These are phyloP conservation scores for Talaromyces liani DNA, from an alignment of 495 filamentous ascomycete genomes.

Conservation along the genomic window DNA sequence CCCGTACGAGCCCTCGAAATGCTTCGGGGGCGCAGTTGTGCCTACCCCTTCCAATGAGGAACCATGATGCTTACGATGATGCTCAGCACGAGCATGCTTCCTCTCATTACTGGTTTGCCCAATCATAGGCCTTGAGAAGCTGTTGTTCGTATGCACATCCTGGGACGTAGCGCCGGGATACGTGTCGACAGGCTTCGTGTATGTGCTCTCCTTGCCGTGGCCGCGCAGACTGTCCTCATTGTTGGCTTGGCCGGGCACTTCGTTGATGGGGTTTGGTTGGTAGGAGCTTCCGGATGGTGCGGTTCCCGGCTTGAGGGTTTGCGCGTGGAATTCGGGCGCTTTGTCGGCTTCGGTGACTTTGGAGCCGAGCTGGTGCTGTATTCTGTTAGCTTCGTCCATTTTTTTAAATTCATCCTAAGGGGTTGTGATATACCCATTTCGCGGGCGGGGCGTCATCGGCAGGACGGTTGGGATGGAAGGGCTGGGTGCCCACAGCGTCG, in stretches of 20 bases:
- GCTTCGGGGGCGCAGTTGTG: conserved; percentile 23
- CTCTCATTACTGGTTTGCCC: conserved; percentile 56
- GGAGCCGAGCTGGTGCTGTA: conserved; percentile 59
- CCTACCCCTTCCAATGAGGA: conserved; percentile 49
- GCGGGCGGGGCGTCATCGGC: neutral
- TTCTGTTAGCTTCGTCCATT: neutral
- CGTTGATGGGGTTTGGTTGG: conserved; percentile 42
- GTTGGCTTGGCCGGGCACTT: conserved; percentile 38
- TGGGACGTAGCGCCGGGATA: conserved; percentile 55
- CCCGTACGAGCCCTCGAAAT: neutral
- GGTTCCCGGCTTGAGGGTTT: conserved; percentile 55
- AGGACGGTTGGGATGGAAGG: conserved; percentile 7
- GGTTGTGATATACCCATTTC: neutral
- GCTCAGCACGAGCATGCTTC: conserved; percentile 39
- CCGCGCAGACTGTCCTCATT: conserved; percentile 30
- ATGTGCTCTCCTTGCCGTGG: conserved; percentile 38
- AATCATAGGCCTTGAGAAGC: conserved; percentile 51
- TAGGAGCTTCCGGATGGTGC: conserved; percentile 58
- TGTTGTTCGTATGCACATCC: conserved; percentile 56
- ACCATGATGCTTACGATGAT: conserved; percentile 44
- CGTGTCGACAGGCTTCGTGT: conserved; percentile 43
- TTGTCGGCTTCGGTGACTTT: conserved; percentile 51
- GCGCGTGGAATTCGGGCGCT: conserved; percentile 53
- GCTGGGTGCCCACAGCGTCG: neutral
- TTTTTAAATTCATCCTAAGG: too few species aligned